A percentile compares a stretch with the other conserved stretches of the same genome.
phyloP scores from a whole-genome alignment of 805 yeast species.

The Candida boleticola region DNA sequence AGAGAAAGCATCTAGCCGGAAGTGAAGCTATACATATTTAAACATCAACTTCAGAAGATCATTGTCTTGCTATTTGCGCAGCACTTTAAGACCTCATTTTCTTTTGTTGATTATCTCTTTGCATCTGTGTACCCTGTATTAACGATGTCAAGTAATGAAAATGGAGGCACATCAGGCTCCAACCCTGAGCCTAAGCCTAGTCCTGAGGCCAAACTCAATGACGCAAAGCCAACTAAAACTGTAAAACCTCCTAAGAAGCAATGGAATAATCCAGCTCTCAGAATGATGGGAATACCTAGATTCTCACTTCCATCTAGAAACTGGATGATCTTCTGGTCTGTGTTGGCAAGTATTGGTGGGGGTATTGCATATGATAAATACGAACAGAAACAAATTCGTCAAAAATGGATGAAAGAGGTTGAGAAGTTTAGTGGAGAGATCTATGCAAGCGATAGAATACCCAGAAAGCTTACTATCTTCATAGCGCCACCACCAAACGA shows the following conservation, averaged over 20 bases:
- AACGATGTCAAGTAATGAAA: too few relatives aligned
- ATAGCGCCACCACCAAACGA: constrained; percentile 98
- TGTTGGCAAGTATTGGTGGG: constrained; percentile 65
- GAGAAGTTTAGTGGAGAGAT: constrained; percentile 46
- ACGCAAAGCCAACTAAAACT: too few relatives aligned
- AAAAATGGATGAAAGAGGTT: constrained; percentile 63
- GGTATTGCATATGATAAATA: constrained; percentile 76
- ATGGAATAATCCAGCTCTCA: constrained; percentile 73
- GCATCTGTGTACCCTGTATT: too few relatives aligned
- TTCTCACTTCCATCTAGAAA: constrained; percentile 83
- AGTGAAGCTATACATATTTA: too few relatives aligned
- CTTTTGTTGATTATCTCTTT: too few relatives aligned
- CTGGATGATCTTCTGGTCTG: constrained; percentile 87
- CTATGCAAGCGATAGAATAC: constrained; percentile 47
- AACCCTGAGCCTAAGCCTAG: too few relatives aligned
- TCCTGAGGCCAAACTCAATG: too few relatives aligned
- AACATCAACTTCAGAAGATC: too few relatives aligned
- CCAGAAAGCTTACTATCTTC: constrained; percentile 77
- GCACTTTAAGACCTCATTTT: too few relatives aligned
- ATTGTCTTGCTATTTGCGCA: too few relatives aligned
- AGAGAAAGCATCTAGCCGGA: too few relatives aligned
- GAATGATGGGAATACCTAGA: constrained; percentile 80
- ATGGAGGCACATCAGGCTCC: too few relatives aligned
- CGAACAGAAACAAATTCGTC: constrained; percentile 64
- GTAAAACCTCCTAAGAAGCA: constrained; percentile 28